Base-by-base conservation (phyloP, 257 asterid genomes). In the Eucommia ulmoides region DNA sequence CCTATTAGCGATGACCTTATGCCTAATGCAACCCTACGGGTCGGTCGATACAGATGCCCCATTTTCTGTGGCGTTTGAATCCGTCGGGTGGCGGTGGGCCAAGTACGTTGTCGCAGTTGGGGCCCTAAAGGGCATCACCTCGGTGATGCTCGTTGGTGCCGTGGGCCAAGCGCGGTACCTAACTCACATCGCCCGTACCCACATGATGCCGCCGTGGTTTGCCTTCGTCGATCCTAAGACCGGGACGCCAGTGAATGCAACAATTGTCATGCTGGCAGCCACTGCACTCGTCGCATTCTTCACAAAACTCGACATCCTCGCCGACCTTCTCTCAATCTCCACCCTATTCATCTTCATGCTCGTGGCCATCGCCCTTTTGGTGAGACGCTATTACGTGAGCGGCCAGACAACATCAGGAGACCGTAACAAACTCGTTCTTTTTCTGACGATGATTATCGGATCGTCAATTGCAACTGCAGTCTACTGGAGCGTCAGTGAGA, bases 151-250 rank as follows among this genome's bases (percentile, higher is more conserved):
- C 2, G 82, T 78, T 0, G 24, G 69, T 0, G 74, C 80, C 0
- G 87, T 78, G 38, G 87, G 80, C 7, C 87, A 75, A 45, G 80
- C 87, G 0, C 77, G 87, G 7, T 78, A 75, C 29, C 65, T 78
- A 0, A 78, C 87, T 44, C 87, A 78, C 74, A 74, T 78, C 5
- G 75, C 87, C 1, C 59, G 87, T 1, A 69, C 83, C 21, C 83
- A 78, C 45, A 72, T 78, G 80, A 68, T 75, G 78, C 80, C 87
- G 0, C 87, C 82, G 0, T 78, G 76, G 83, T 69, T 78, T 4
- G 79, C 80, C 2, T 63, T 53, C 14, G 82, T 78, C 0, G 67
- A 72, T 14, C 50, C 59, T 15, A 72, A 54, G 41, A 74, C 83
- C 0, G 80, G 87, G 10, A 78, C 87, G 0, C 87, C 87, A 1